These are phyloP conservation scores for Podaxis rugospora DNA, from an alignment of 768 basidiomycete genomes.

Conservation along the genomic window DNA sequence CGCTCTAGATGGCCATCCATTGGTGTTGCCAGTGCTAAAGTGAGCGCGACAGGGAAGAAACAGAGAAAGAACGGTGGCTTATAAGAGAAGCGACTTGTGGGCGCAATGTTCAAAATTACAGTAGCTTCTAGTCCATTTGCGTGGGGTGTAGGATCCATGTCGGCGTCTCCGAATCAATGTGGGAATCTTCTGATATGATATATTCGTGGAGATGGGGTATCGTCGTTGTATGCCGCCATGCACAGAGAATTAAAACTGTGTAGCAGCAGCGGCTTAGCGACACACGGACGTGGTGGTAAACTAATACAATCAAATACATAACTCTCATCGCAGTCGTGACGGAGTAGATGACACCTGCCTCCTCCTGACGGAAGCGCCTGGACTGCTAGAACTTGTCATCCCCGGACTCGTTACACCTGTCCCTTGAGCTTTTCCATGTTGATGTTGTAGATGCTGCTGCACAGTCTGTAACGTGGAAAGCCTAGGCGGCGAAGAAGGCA, in stretches of 20 bases:
- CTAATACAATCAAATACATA: not conserved
- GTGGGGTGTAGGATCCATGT: no score
- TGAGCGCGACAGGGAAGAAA: no score
- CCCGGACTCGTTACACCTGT: not conserved
- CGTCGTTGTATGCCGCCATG: not conserved
- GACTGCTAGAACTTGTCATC: not conserved
- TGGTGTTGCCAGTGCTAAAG: no score
- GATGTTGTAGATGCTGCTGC: slow-evolving; percentile 6
- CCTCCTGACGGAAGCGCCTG: not conserved
- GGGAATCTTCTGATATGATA: no score
- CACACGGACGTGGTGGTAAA: not conserved
- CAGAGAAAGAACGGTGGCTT: no score
- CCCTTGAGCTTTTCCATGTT: not conserved
- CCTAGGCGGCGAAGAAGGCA: not conserved
- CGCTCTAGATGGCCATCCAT: no score
- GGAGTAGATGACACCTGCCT: not conserved
- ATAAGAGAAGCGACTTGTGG: no score
- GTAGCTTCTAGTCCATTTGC: no score
- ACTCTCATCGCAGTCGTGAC: not conserved
- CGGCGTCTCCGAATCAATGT: no score
- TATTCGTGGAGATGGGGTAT: no score
- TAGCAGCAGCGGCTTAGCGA: not conserved
- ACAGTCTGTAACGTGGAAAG: not conserved
- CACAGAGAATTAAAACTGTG: no score
- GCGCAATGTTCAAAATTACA: no score